These are phyloP conservation scores for Achlya hypogyna DNA, from an alignment of 352 stramenopile genomes.

Conservation along the genomic window DNA sequence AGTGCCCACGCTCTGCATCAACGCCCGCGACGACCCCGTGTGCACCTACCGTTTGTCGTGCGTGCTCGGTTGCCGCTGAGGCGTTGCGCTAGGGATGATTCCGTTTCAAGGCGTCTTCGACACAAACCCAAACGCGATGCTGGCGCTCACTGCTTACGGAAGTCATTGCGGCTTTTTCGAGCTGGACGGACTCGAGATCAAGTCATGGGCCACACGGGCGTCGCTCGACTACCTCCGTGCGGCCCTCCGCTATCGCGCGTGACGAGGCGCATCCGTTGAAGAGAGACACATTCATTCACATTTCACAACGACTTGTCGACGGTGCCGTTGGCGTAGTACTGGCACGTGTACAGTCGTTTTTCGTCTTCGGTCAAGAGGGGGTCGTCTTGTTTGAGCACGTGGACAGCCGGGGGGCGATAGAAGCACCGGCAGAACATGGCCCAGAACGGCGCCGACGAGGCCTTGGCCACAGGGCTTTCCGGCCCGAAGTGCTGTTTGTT, in stretches of 20 bases:
- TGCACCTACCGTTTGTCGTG: slow-evolving; percentile 42
- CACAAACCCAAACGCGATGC: slow-evolving; percentile 39
- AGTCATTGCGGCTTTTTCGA: slow-evolving; percentile 76
- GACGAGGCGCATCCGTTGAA: neutral
- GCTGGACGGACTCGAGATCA: slow-evolving; percentile 31
- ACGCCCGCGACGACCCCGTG: slow-evolving; percentile 66
- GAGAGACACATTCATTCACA: neutral
- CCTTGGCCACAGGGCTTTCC: neutral
- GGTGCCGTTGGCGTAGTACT: slow-evolving; percentile 46
- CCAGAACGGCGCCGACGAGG: slow-evolving; percentile 7
- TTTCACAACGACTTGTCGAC: slow-evolving; percentile 22
- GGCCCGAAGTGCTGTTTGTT: neutral
- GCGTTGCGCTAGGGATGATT: neutral
- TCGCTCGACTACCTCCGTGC: slow-evolving; percentile 56
- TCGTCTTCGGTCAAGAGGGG: slow-evolving; percentile 24
- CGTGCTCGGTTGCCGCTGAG: neutral
- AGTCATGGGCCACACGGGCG: slow-evolving; percentile 52
- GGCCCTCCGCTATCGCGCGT: slow-evolving; percentile 34
- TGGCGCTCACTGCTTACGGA: slow-evolving; percentile 43
- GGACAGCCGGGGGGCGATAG: slow-evolving; percentile 18
- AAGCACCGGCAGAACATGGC: slow-evolving; percentile 27
- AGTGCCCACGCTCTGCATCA: slow-evolving; percentile 59
- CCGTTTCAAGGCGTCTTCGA: slow-evolving; percentile 28
- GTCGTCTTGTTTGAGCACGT: slow-evolving; percentile 25
- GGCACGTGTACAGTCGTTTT: slow-evolving; percentile 36